Percentiles rank a stretch among this genome's conserved stretches.
Evolutionary conservation across 108 stramenopile species (phyloP).

Genomic region (Cyclotella sp.): DNA sequence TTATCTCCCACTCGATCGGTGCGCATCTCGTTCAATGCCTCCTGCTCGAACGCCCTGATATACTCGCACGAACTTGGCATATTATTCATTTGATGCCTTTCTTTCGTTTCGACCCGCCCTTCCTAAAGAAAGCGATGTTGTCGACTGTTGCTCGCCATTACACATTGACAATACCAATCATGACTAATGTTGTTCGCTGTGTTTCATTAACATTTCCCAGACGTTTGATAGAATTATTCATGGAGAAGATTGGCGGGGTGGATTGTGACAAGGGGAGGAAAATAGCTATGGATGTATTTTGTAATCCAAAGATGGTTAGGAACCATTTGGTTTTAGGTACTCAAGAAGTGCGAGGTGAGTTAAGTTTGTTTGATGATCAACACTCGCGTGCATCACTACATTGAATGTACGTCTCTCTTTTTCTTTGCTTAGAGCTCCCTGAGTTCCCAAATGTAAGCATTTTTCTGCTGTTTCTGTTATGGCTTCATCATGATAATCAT

Average conservation of each 20-base stretch:
- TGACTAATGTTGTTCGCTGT: slow-evolving; percentile 22
- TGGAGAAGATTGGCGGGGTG: slow-evolving; percentile 42
- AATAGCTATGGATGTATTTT: slow-evolving; percentile 55
- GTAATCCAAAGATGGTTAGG: slow-evolving; percentile 52
- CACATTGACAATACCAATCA: slow-evolving; percentile 42
- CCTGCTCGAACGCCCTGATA: slow-evolving; percentile 59
- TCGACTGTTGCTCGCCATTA: slow-evolving; percentile 48
- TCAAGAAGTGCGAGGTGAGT: slow-evolving; percentile 71
- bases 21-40: slow-evolving; percentile 74
- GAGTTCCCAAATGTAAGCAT: slow-evolving; percentile 61
- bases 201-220: slow-evolving; percentile 28
- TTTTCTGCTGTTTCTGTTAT: not conserved
- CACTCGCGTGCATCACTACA: no score
- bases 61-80: slow-evolving; percentile 55
- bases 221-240: slow-evolving; percentile 36
- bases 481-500: not conserved
- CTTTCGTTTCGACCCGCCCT: slow-evolving; percentile 62
- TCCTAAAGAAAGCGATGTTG: slow-evolving; percentile 33
- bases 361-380: not conserved
- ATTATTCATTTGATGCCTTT: slow-evolving; percentile 83
- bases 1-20: slow-evolving; percentile 84
- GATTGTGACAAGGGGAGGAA: slow-evolving; percentile 58
- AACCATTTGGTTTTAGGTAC: slow-evolving; percentile 77
- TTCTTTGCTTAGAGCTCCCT: slow-evolving; percentile 53
- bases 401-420: not conserved